Evolutionary conservation across 129 eudicot species (phyloP), one percentile per base, ranked within the genome.

Genomic region (Logfia minima): DNA sequence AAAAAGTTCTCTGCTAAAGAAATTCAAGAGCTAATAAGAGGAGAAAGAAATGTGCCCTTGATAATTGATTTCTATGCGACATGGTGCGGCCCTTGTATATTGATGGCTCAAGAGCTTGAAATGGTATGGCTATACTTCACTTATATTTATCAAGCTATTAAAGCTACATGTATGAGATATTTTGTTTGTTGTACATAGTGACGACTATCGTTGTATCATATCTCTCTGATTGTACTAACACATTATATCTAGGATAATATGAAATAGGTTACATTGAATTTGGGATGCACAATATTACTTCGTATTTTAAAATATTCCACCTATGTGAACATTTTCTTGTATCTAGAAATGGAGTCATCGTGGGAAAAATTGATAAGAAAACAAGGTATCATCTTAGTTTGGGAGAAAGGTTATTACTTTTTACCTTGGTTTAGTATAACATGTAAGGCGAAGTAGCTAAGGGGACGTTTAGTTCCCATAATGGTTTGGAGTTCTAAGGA

Each of bases 31-130:
- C 82, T 94, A 22, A 84, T 94, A 28, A 94, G 81, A 77, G 96
- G 92, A 75, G 96, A 91, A 65, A 87, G 99, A 79, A 89, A 85
- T 55, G 93, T 91, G 34, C 99, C 99, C 0, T 22, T 94, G 63
- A 67, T 94, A n/a, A 89, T 94, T 29, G 98, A 89, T 82, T 94
- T 94, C 74, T 94, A 94, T 56, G 97, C 98, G 0, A 91, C 97
- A 28, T 93, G 98, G 98, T 93, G 98, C 16, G 98, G 98, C 45
- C 98, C 98, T 77, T 93, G 98, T 77, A 85, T 88, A 43, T 76
- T 93, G 90, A 93, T 93, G 98, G 98, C 98, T 71, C 98, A 93
- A 79, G 96, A 90, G 84, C 90, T 93, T 71, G 98, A 93, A 90
- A 93, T 84, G 96, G 98, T 92, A 88, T 32, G 64, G 4, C 51